Evolutionary conservation across 129 eudicot genomes (phyloP), one percentile per base, ranked within the genome.

Genomic region (Tagetes erecta): DNA sequence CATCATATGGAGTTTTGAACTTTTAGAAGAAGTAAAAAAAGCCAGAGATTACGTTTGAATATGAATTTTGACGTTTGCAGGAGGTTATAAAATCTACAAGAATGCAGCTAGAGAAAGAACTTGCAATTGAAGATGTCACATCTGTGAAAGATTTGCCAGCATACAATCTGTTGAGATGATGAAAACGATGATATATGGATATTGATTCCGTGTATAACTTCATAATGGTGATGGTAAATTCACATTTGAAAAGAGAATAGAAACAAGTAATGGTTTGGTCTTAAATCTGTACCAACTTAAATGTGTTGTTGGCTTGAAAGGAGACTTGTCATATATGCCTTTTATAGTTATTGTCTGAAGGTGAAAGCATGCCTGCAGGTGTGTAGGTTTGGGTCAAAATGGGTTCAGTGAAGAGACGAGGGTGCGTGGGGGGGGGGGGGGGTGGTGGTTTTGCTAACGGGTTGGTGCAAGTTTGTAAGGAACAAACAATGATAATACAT

Each of bases 81-180:
- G 97, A 95, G 39, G 99, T 95, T 70, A 80, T 95, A 37, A 95
- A 95, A 80, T 87, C 96, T 2, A 88, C 99, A 57, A 95, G 92
- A 83, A 31, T 77, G 31, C 99, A 95, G 71, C 83, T 95, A 14
- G 99, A 95, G 70, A 89, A 89, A 37, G 99, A 95, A 83, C 87
- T 95, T 76, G 87, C 84, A 49, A 84, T 95, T 35, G 99, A 95
- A 66, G 97, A 95, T 82, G 72, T 79, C 14, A 75, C 82, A 52
- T 64, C 80, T 64, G 86, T 95, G 73, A 83, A 80, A 84, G 99
- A 91, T 80, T 82, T 95, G 67, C 99, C 97, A 37, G 92, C 99
- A 6, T 95, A 88, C 80, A 91, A 87, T 70, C 62, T 95, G 70
- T 67, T 95, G 79, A 83, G 76, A 83, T 39, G 73, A 75, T 84